Evolutionary conservation across 2,329 filamentous ascomycete species (phyloP), one percentile per base, ranked within the genome.

Genomic region (Calonectria pteridis): DNA sequence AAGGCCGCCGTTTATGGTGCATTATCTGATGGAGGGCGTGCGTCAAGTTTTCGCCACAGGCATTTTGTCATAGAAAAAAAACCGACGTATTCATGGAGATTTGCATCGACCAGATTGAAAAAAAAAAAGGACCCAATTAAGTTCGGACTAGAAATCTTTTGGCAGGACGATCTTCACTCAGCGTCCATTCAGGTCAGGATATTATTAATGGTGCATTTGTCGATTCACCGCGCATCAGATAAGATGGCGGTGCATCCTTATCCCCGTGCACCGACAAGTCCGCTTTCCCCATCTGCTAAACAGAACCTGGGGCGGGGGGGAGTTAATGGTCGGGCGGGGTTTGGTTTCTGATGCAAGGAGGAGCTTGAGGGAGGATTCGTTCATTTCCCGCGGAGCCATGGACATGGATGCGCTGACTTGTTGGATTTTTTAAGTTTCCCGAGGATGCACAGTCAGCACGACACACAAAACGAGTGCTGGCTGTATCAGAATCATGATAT

Each of bases 141-240:
- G 33, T 62, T 51, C 28, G 26, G 63, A 63, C 64, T 67, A 49
- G 55, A 55, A 33, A 35, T 16, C 11, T 35, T 40, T 43, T 29
- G 40, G 51, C 66, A 58, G 63, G 63, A 28, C 50, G 49, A 55
- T 40, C 35, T 43, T 46, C 64, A 31, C 28, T 62, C 55, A 46
- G 67, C 23, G 35, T 50, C 55, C 49, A 65, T 55, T 40, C 70
- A 50, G 58, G 46, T 18, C 6, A 28, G 13, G 65, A 68, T 50
- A 72, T 72, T 72, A 72, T 72, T 72, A 69, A 72, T 72, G 49
- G 65, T 65, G 58, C 55, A 68, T 68, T 65, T 26, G 20, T 28
- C n/a, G 55, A 20, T 62, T 62, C 46, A 55, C 29, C 18, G 20
- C 29, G 37, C 65, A 72, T 68, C 70, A 68, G 67, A 72, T 72